Evolutionary conservation across 2,329 filamentous ascomycete species (phyloP).

Genomic region (Xylogone sp.): DNA sequence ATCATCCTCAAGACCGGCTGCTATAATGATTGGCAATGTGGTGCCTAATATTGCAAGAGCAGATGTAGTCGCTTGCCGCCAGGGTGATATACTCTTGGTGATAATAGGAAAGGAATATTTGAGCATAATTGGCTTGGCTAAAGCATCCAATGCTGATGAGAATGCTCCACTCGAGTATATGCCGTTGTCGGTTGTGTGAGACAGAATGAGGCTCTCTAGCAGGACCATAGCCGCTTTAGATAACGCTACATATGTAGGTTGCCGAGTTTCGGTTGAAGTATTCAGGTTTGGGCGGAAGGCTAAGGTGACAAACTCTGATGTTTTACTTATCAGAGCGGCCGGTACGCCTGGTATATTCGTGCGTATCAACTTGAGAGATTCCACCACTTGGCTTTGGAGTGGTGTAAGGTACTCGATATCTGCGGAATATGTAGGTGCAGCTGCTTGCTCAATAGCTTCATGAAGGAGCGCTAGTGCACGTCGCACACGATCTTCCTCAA

Average conservation of each 20-base stretch:
- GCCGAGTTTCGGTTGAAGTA: conserved; percentile 34
- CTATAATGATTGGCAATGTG: conserved; percentile 57
- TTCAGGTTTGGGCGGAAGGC: conserved; percentile 50
- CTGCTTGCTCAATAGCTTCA: conserved; percentile 67
- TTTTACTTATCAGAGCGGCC: conserved; percentile 62
- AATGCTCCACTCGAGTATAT: conserved; percentile 70
- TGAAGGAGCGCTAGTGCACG: conserved; percentile 70
- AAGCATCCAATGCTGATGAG: conserved; percentile 57
- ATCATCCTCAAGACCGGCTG: conserved; percentile 40
- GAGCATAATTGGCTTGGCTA: conserved; percentile 66
- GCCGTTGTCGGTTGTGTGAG: conserved; percentile 57
- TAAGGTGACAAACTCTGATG: conserved; percentile 68
- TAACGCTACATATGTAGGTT: conserved; percentile 83
- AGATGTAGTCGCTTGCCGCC: conserved; percentile 75
- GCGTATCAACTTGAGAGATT: conserved; percentile 63
- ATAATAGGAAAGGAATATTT: conserved; percentile 77
- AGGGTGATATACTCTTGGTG: conserved; percentile 68
- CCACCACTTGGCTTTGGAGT: conserved; percentile 66
- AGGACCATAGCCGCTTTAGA: conserved; percentile 77
- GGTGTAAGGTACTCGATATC: conserved; percentile 72
- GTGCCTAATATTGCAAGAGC: conserved; percentile 64
- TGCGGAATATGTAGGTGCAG: conserved; percentile 61
- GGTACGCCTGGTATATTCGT: conserved; percentile 63
- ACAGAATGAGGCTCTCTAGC: conserved; percentile 56
- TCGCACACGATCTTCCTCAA: conserved; percentile 59